phyloP scores from a whole-genome alignment of 306 rosid species.

The Fragaria vesca region DNA sequence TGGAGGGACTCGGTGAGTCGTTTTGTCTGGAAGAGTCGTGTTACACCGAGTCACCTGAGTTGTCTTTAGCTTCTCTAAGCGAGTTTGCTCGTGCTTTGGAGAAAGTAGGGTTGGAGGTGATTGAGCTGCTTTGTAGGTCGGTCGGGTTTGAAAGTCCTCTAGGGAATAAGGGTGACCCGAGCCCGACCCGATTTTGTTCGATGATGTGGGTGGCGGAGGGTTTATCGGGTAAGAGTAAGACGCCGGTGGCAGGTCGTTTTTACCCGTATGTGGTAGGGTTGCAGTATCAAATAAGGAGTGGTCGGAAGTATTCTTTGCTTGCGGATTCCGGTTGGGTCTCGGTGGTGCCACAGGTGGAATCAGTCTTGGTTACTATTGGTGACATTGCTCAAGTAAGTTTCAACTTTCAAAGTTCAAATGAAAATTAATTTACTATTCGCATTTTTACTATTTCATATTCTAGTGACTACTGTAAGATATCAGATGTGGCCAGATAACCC shows the following conservation, averaged over 20 bases:
- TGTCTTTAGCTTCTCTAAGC: conserved; percentile 28
- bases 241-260: conserved; percentile 42
- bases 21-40: conserved; percentile 53
- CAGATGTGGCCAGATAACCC: neutral
- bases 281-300: conserved; percentile 60
- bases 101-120: conserved; percentile 56
- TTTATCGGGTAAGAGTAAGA: conserved; percentile 12
- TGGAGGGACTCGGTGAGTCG: conserved; percentile 44
- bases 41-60: conserved; percentile 40
- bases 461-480: neutral
- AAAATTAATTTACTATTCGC: neutral
- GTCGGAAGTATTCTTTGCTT: conserved; percentile 47
- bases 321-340: conserved; percentile 86
- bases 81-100: conserved; percentile 56
- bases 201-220: conserved; percentile 61
- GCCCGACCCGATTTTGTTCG: conserved; percentile 37
- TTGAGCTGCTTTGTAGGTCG: conserved; percentile 41
- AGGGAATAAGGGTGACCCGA: conserved; percentile 23
- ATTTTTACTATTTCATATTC: neutral
- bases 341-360: conserved; percentile 58
- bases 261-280: conserved; percentile 71
- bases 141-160: conserved; percentile 53
- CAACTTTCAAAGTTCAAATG: neutral
- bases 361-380: conserved; percentile 69
- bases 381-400: conserved; percentile 77